Evolutionary conservation across 352 stramenopile genomes (phyloP).

Genomic region (Phytophthora constricta): DNA sequence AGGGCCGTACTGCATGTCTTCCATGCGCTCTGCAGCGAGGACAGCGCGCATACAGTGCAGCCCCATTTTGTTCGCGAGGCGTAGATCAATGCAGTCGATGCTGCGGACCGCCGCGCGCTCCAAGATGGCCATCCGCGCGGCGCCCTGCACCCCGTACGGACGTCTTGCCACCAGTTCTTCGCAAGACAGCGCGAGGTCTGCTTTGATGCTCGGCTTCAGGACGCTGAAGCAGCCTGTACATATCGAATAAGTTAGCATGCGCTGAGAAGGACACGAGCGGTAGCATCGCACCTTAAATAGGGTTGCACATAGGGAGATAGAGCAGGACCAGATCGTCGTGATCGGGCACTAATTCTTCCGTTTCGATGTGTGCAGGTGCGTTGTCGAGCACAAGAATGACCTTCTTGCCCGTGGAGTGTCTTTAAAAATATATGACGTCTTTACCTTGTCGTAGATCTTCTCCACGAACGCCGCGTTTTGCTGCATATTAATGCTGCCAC

Average conservation of each 20-base stretch:
- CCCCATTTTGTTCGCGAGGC: constrained; percentile 8
- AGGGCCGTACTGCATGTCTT: constrained; percentile 8
- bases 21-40: constrained; percentile 4
- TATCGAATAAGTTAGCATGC: not conserved
- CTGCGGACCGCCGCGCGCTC: not conserved
- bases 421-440: not conserved
- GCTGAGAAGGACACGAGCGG: not conserved
- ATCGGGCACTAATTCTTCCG: not conserved
- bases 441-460: constrained; percentile 3
- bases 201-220: constrained; percentile 4
- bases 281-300: constrained; percentile 13
- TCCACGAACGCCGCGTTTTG: constrained; percentile 9
- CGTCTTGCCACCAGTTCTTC: not conserved
- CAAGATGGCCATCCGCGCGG: not conserved
- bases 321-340: constrained; percentile 16
- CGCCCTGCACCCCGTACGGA: not conserved
- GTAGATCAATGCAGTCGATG: constrained; percentile 10
- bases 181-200: not conserved
- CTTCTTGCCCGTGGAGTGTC: constrained; percentile 1
- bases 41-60: not conserved
- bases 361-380: constrained; percentile 9
- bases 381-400: constrained; percentile 22
- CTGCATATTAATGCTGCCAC: constrained; percentile 12
- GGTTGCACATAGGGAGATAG: constrained; percentile 23
- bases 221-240: constrained; percentile 8